These are phyloP conservation scores for Sporopachydermia cereana DNA, from an alignment of 1,139 yeast genomes.

Conservation along the genomic window DNA sequence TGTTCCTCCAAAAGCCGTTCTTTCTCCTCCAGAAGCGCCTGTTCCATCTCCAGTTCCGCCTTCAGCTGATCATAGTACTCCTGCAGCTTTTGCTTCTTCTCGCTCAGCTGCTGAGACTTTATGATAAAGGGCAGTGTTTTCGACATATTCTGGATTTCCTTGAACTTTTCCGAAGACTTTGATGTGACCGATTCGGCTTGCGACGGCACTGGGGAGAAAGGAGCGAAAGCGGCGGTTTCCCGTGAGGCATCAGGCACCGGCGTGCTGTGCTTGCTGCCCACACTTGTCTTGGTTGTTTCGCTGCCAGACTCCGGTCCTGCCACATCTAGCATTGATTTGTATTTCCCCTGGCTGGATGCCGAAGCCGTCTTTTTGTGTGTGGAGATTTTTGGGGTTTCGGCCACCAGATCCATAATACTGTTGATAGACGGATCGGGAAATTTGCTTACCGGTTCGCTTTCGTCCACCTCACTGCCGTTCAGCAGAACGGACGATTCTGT, in stretches of 20 bases:
- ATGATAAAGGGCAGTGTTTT: slow-evolving; percentile 2
- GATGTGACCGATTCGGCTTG: not conserved
- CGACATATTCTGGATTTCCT: slow-evolving; percentile 3
- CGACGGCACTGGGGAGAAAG: not conserved
- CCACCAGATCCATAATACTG: not conserved
- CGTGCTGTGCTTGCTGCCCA: not conserved
- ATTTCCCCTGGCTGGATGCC: not conserved
- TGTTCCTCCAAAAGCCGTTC: slow-evolving; percentile 1
- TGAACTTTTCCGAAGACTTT: not conserved
- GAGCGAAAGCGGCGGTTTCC: not conserved
- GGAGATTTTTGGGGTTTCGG: not conserved
- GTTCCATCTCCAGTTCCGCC: slow-evolving; percentile 1
- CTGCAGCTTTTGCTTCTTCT: slow-evolving; percentile 1
- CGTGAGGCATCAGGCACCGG: not conserved
- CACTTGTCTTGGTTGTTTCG: not conserved
- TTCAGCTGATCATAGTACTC: slow-evolving; percentile 5
- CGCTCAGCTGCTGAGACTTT: slow-evolving; percentile 1
- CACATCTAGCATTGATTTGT: slow-evolving; percentile 2
- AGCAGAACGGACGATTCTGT: not conserved
- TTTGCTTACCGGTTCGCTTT: not conserved
- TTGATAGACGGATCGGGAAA: not conserved
- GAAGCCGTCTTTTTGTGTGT: not conserved
- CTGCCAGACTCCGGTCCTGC: not conserved
- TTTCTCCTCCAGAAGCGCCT: slow-evolving; percentile 3
- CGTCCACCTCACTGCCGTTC: not conserved